Evolutionary conservation across 2,329 filamentous ascomycete species (phyloP).

Genomic region (Volutella citrinella): DNA sequence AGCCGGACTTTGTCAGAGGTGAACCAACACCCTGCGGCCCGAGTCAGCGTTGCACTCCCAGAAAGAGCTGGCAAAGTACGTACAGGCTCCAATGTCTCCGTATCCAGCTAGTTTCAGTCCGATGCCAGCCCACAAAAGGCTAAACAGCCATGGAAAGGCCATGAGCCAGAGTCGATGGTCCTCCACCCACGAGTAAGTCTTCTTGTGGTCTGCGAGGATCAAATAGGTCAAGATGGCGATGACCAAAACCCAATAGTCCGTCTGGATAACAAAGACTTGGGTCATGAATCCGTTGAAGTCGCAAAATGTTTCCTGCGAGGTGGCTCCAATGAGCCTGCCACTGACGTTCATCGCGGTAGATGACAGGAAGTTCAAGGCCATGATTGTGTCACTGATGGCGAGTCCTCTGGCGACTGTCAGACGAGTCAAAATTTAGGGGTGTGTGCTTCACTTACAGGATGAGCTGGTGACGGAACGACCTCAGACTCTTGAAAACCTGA

Average conservation of each 20-base stretch:
- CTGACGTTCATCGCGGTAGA: conserved; percentile 5
- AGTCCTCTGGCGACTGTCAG: conserved; percentile 3
- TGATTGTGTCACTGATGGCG: conserved; percentile 7
- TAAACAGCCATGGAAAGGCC: conserved; percentile 2
- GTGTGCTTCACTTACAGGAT: conserved; percentile 6
- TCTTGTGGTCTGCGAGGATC: conserved; percentile 5
- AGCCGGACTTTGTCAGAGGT: conserved; percentile 8
- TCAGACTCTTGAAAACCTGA: conserved; percentile 6
- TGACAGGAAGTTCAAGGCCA: conserved; percentile 7
- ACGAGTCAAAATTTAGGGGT: background rate
- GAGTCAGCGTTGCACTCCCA: background rate
- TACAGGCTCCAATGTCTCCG: conserved; percentile 8
- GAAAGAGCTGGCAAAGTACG: background rate
- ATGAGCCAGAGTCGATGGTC: conserved; percentile 1
- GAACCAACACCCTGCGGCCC: conserved; percentile 8
- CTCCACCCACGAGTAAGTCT: conserved; percentile 1
- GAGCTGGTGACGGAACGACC: conserved; percentile 9
- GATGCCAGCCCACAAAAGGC: conserved; percentile 6
- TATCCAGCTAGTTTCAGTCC: conserved; percentile 4
- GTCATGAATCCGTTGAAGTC: conserved; percentile 8
- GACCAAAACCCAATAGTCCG: conserved; percentile 8
- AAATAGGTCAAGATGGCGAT: conserved; percentile 7
- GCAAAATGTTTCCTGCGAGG: conserved; percentile 5
- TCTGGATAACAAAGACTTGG: conserved; percentile 8
- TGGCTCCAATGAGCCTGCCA: conserved; percentile 3